Base-by-base conservation (phyloP, 352 stramenopile species). In the Globisporangium nagaii region DNA sequence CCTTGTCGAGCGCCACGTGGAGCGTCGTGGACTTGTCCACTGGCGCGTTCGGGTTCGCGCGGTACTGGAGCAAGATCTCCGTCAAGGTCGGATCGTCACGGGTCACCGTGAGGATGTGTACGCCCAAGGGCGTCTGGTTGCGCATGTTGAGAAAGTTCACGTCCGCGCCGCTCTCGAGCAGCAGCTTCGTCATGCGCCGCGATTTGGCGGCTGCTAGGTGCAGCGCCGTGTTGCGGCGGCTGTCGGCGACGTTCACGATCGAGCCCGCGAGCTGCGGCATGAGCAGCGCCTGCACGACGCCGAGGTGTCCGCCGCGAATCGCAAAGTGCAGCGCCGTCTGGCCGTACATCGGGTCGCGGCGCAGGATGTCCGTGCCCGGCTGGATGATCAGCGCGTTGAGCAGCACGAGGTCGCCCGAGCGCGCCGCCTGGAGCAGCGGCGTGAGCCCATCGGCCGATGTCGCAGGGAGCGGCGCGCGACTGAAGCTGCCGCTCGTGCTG, bases 341-440 rank as follows among this genome's bases (percentile, higher is more conserved):
- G 8, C 78, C 75, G 47, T 72, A 86, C 49, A 75, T 65, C n/a
- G 78, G 75, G 52, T 89, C 78, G 12, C 78, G 73, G 9, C 78
- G 73, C 24, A 89, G 53, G 28, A 89, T 79, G 44, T 89, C 78
- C 10, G 78, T 89, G 25, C 76, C 78, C 0, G 75, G 67, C 56
- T 89, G 78, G 46, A 89, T 79, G n/a, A 87, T 62, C 2, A 89
- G 53, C 13, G 78, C 75, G 37, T 89, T 89, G 17, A 89, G 65
- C 4, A 86, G 54, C 27, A 89, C 71, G 17, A 89, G 71, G 51
- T 86, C 75, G 12, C 78, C 78, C 4, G 74, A 66, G n/a, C 71
- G 60, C 9, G 78, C 78, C 4, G 78, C 78, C 44, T 86, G 71
- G 15, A 89, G 63, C 55, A 89, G 56, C 34, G 83, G 83, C 36